Conservation (phyloP, 1,139 yeast species). For the Entelexis paramagnoliae region DNA sequence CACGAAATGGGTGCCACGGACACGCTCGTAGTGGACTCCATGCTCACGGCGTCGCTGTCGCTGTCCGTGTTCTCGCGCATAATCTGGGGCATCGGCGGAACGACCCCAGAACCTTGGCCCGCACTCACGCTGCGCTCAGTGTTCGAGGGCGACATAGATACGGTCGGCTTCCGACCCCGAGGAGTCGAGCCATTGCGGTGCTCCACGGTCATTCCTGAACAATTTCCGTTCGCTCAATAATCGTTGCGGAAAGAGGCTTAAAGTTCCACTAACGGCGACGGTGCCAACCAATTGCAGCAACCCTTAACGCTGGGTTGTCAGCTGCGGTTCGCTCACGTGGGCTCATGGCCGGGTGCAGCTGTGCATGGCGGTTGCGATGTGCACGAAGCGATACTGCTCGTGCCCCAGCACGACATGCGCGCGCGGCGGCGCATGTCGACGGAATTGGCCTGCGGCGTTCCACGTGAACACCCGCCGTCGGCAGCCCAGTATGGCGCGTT, state of each 20-base stretch:
- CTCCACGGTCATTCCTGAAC: background rate
- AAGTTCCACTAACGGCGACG: background rate
- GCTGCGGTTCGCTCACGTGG: slow-evolving; percentile 7
- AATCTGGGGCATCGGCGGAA: slow-evolving; percentile 11
- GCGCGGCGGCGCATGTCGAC: no score
- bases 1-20: slow-evolving; percentile 36
- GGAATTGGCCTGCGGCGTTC: no score
- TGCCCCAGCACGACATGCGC: background rate
- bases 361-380: background rate
- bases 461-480: no score
- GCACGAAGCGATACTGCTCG: background rate
- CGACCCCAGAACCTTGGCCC: background rate
- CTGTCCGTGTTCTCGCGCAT: slow-evolving; percentile 12
- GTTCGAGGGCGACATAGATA: background rate
- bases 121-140: slow-evolving; percentile 1
- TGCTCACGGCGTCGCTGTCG: slow-evolving; percentile 23
- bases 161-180: slow-evolving; percentile 13
- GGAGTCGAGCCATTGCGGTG: slow-evolving; percentile 11
- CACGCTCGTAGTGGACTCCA: slow-evolving; percentile 16
- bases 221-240: no score
- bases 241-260: background rate
- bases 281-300: background rate
- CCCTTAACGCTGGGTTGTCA: slow-evolving; percentile 1
- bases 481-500: no score
- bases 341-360: no score